phyloP scores from a whole-genome alignment of 2,329 filamentous ascomycete genomes.

The Emergomyces pasteurianus region DNA sequence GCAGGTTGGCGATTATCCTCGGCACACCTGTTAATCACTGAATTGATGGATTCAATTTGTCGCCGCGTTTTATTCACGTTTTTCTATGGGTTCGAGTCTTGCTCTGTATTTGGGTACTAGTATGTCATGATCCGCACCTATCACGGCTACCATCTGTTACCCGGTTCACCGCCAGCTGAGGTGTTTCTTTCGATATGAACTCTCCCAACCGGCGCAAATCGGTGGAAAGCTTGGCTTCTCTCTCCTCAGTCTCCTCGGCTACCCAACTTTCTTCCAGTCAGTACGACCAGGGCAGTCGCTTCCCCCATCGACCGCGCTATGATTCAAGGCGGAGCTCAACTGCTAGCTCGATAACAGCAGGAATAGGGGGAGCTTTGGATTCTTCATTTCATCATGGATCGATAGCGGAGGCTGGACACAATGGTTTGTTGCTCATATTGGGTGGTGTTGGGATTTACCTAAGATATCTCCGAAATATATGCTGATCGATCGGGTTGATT shows the following conservation, averaged over 20 bases:
- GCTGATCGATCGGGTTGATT: neutral
- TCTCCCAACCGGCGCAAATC: constrained; percentile 52
- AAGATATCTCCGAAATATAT: neutral
- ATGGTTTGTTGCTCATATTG: constrained; percentile 37
- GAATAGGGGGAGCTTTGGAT: constrained; percentile 74
- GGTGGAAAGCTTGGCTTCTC: constrained; percentile 50
- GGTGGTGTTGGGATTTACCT: neutral
- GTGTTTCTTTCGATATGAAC: constrained; percentile 42
- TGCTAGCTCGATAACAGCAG: constrained; percentile 74
- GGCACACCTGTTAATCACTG: neutral
- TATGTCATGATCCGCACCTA: neutral
- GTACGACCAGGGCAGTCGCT: constrained; percentile 23
- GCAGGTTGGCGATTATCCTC: neutral
- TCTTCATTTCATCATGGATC: constrained; percentile 48
- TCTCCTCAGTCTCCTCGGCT: constrained; percentile 40
- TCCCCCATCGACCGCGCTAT: constrained; percentile 22
- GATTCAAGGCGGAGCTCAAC: constrained; percentile 59
- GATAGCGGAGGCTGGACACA: constrained; percentile 57
- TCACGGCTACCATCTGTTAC: neutral
- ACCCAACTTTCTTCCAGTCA: constrained; percentile 33
- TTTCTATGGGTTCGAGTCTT: neutral
- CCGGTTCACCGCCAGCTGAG: neutral
- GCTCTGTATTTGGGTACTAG: neutral
- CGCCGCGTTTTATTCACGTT: neutral
- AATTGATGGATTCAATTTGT: neutral